Conservation (phyloP, 352 stramenopile species). For the Peronosclerospora sorghi region DNA sequence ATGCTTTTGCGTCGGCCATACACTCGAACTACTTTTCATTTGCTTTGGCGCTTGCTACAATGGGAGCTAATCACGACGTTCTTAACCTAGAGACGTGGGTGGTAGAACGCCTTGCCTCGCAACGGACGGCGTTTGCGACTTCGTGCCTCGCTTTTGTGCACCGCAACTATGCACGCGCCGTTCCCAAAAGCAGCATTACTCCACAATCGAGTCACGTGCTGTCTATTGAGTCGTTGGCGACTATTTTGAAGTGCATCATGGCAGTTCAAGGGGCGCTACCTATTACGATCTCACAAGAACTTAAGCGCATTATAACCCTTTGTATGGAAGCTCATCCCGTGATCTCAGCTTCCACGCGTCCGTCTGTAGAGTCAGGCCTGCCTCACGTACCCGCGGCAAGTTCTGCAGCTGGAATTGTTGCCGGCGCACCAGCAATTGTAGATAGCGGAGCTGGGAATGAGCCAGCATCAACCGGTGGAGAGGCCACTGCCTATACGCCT, state of each 20-base stretch:
- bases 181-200: conserved; percentile 76
- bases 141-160: conserved; percentile 79
- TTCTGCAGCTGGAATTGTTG: conserved; percentile 6
- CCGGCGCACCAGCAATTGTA: conserved; percentile 4
- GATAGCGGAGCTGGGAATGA: conserved; percentile 10
- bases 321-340: conserved; percentile 77
- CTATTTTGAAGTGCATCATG: conserved; percentile 78
- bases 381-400: conserved; percentile 7
- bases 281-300: conserved; percentile 57
- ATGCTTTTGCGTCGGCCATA: conserved; percentile 70
- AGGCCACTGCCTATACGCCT: conserved; percentile 49
- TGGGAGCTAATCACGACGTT: conserved; percentile 81
- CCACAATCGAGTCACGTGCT: conserved; percentile 68
- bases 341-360: conserved; percentile 58
- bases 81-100: conserved; percentile 78
- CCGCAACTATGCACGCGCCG: conserved; percentile 69
- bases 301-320: conserved; percentile 73
- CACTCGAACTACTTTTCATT: conserved; percentile 87
- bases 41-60: conserved; percentile 63
- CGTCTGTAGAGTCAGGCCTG: conserved; percentile 22
- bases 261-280: conserved; percentile 58
- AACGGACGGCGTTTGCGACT: conserved; percentile 76
- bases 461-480: conserved; percentile 8
- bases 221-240: conserved; percentile 74
- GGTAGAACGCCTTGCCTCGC: conserved; percentile 60